Evolutionary conservation across 2,329 filamentous ascomycete species (phyloP).

Genomic region (Xylariaceae sp.): DNA sequence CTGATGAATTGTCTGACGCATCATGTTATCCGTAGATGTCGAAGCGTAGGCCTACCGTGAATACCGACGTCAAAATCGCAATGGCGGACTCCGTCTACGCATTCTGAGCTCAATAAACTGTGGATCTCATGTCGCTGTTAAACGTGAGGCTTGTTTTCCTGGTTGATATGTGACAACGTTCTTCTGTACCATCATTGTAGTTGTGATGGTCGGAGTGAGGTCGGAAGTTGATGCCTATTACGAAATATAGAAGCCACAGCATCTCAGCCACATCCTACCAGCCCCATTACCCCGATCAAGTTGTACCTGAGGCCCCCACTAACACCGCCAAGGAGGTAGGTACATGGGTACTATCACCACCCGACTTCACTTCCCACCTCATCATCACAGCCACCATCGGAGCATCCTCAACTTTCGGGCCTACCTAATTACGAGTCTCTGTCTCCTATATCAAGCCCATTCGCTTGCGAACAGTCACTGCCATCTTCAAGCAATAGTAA

Average conservation of each 20-base stretch:
- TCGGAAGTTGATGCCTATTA: not conserved
- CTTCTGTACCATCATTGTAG: not conserved
- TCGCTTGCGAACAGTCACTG: not conserved
- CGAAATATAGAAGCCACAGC: not conserved
- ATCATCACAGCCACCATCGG: conserved; percentile 3
- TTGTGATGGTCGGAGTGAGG: not conserved
- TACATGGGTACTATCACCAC: conserved; percentile 1
- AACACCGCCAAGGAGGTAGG: conserved; percentile 3
- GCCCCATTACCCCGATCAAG: not conserved
- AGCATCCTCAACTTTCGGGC: conserved; percentile 7
- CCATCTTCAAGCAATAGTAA: not conserved
- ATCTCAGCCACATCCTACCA: not conserved
- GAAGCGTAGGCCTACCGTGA: too few species aligned
- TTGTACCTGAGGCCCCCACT: not conserved
- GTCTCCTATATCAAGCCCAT: not conserved
- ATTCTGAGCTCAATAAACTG: not conserved
- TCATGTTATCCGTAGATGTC: too few species aligned
- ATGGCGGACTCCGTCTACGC: too few species aligned
- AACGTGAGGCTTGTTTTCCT: not conserved
- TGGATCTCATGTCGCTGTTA: not conserved
- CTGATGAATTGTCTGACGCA: too few species aligned
- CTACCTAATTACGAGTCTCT: conserved; percentile 1
- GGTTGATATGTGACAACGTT: not conserved
- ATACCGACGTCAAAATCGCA: too few species aligned
- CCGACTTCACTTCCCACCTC: conserved; percentile 8